Percentiles rank a stretch among this genome's conserved stretches.
Conservation (phyloP, 2,329 filamentous ascomycete species). For the Pseudogymnoascus sp. region DNA sequence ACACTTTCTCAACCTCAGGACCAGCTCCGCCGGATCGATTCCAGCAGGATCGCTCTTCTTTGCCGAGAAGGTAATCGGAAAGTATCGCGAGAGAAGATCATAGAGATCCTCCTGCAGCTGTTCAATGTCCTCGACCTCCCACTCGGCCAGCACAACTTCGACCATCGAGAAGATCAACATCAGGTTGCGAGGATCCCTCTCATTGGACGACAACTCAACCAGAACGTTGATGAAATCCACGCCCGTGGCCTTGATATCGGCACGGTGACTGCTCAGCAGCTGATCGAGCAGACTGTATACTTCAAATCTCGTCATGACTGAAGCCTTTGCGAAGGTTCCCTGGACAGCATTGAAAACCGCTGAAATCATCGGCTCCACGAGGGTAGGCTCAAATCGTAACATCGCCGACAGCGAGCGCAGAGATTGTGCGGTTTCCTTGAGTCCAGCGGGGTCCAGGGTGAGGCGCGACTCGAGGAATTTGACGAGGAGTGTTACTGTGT, state of each 20-base stretch:
- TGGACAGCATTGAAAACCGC: background rate
- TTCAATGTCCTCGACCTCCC: constrained; percentile 8
- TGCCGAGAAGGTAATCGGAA: constrained; percentile 10
- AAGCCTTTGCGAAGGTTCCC: background rate
- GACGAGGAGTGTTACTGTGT: background rate
- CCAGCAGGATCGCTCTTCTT: constrained; percentile 1
- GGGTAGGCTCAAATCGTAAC: background rate
- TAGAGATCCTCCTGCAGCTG: constrained; percentile 1
- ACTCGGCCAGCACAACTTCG: constrained; percentile 2
- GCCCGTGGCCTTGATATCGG: background rate
- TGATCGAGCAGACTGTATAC: constrained; percentile 5
- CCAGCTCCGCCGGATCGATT: constrained; percentile 9
- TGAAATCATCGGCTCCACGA: background rate
- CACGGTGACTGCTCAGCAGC: background rate
- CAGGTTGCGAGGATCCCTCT: constrained; percentile 8
- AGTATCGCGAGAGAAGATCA: constrained; percentile 7
- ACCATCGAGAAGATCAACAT: constrained; percentile 9
- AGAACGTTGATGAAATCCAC: constrained; percentile 6
- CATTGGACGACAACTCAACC: background rate
- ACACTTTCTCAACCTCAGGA: constrained; percentile 6
- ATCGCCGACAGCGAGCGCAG: background rate
- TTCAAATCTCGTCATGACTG: background rate
- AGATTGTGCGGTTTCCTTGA: constrained; percentile 7
- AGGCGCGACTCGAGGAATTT: constrained; percentile 1
- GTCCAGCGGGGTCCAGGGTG: background rate